phyloP scores from a whole-genome alignment of 2,329 filamentous ascomycete species.

The Macrophomina phaseolina region DNA sequence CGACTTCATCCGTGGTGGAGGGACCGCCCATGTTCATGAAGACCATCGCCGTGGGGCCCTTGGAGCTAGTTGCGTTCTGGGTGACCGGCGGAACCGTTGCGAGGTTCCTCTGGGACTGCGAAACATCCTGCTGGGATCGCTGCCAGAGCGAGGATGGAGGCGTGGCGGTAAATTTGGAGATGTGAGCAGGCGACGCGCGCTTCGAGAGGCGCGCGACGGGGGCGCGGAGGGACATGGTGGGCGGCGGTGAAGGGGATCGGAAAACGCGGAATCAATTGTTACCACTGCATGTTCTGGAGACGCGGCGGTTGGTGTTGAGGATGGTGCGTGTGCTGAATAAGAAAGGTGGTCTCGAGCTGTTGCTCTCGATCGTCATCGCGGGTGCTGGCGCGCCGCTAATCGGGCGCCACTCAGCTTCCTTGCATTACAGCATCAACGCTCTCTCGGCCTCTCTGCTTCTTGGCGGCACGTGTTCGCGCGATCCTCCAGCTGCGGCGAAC shows the following conservation, averaged over 20 bases:
- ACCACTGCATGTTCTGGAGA: constrained; percentile 19
- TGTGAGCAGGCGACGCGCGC: constrained; percentile 38
- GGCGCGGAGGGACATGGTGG: constrained; percentile 47
- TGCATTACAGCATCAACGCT: constrained; percentile 1
- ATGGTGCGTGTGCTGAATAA: constrained; percentile 7
- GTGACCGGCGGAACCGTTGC: constrained; percentile 72
- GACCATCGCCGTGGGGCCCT: constrained; percentile 95
- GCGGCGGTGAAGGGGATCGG: constrained; percentile 29
- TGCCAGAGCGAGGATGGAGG: constrained; percentile 43
- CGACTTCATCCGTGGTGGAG: constrained; percentile 84
- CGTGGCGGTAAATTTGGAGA: constrained; percentile 38
- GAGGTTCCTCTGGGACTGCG: constrained; percentile 2
- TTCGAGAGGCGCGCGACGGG: constrained; percentile 41
- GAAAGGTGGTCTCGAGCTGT: constrained; percentile 18
- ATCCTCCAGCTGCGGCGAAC: background rate
- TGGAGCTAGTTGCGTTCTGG: constrained; percentile 70
- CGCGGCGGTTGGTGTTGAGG: background rate
- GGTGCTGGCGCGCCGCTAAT: constrained; percentile 21
- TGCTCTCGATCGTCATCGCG: constrained; percentile 25
- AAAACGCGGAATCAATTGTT: constrained; percentile 25
- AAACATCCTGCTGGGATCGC: constrained; percentile 27
- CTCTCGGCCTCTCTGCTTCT: background rate
- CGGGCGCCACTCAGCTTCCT: constrained; percentile 22
- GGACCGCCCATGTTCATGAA: constrained; percentile 99
- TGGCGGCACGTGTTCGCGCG: constrained; percentile 22